Percentiles rank a stretch among this genome's conserved stretches.
Evolutionary conservation across 2,329 filamentous ascomycete genomes (phyloP).

Genomic region (Epichloe typhina): DNA sequence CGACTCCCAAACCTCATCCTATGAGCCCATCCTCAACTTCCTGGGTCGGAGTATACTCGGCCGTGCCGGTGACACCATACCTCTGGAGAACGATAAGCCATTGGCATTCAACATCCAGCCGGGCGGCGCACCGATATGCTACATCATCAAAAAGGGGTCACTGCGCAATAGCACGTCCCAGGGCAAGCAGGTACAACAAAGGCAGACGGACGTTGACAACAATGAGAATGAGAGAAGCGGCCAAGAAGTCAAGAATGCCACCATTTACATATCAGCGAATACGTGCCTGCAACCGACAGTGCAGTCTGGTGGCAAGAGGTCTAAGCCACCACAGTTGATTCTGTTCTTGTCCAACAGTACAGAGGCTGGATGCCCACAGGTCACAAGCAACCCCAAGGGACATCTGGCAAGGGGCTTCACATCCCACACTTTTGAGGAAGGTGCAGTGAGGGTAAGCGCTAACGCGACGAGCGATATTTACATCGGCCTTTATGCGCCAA

Average conservation of each 20-base stretch:
- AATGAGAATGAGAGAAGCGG: background rate
- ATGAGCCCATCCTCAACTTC: slow-evolving; percentile 47
- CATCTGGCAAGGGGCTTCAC: slow-evolving; percentile 18
- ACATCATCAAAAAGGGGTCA: slow-evolving; percentile 18
- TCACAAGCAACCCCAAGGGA: slow-evolving; percentile 10
- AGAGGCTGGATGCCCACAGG: slow-evolving; percentile 16
- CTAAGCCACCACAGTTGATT: slow-evolving; percentile 54
- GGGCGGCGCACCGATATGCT: slow-evolving; percentile 41
- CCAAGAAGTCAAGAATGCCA: slow-evolving; percentile 15
- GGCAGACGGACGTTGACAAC: background rate
- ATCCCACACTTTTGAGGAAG: slow-evolving; percentile 41
- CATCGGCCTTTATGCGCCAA: slow-evolving; percentile 61
- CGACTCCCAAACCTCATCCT: slow-evolving; percentile 21
- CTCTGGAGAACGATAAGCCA: slow-evolving; percentile 52
- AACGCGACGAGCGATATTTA: slow-evolving; percentile 56
- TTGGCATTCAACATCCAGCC: slow-evolving; percentile 44
- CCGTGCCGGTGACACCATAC: slow-evolving; percentile 38
- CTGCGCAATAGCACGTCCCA: slow-evolving; percentile 12
- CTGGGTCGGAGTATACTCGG: slow-evolving; percentile 52
- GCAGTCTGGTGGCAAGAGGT: slow-evolving; percentile 1
- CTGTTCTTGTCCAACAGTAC: slow-evolving; percentile 58
- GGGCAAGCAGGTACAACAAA: slow-evolving; percentile 1
- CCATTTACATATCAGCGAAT: slow-evolving; percentile 72
- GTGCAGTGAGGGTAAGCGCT: slow-evolving; percentile 53
- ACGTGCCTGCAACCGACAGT: slow-evolving; percentile 62